These are phyloP conservation scores for Linnemannia elongata DNA, from an alignment of 192 early-diverging fungal species.

Conservation along the genomic window DNA sequence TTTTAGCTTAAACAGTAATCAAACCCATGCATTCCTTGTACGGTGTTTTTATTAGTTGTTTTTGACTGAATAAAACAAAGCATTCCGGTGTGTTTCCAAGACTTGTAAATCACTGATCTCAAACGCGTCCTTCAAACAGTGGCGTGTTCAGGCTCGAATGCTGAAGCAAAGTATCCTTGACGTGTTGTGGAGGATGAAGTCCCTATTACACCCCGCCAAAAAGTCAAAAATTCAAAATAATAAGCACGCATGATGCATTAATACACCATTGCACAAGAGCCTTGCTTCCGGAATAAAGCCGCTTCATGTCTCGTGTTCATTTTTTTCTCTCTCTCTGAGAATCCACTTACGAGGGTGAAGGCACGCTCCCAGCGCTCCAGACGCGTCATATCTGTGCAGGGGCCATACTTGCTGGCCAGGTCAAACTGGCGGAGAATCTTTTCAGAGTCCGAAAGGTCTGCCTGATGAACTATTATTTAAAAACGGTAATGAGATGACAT, in stretches of 20 bases:
- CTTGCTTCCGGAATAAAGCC: too few species aligned
- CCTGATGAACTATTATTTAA: slow-evolving; percentile 40
- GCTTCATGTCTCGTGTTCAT: too few species aligned
- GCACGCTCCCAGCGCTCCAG: slow-evolving; percentile 55
- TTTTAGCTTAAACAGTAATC: too few species aligned
- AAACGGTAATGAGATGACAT: not conserved
- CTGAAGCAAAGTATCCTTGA: slow-evolving; percentile 32
- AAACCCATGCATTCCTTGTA: too few species aligned
- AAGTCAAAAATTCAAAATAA: slow-evolving; percentile 1
- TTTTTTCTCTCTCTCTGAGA: not conserved
- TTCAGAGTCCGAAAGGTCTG: slow-evolving; percentile 28
- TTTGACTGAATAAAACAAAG: too few species aligned
- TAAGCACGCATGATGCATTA: not conserved
- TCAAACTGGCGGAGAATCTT: slow-evolving; percentile 52
- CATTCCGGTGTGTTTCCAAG: too few species aligned
- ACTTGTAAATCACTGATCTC: not conserved
- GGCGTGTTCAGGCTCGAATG: slow-evolving; percentile 23
- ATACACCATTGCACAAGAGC: not conserved
- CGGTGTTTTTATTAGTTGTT: too few species aligned
- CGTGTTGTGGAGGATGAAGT: slow-evolving; percentile 33
- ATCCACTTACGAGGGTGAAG: slow-evolving; percentile 21
- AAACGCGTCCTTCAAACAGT: slow-evolving; percentile 41
- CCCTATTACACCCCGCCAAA: slow-evolving; percentile 11
- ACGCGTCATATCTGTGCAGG: slow-evolving; percentile 45
- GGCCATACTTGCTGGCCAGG: slow-evolving; percentile 42